Evolutionary conservation across 192 early-diverging fungal genomes (phyloP).

Genomic region (Jimgerdemannia lactiflua): DNA sequence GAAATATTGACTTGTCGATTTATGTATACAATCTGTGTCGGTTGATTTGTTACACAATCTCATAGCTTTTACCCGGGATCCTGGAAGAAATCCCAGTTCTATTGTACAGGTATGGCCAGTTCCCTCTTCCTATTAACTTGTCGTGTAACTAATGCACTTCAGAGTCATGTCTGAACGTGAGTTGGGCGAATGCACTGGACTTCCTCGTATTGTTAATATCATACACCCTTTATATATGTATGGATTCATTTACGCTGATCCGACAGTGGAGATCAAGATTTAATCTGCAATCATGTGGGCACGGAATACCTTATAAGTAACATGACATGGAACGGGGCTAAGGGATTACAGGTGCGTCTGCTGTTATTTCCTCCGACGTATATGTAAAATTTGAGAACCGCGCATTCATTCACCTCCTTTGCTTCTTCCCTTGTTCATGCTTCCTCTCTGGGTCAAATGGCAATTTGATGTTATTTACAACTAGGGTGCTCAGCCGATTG

Average conservation of each 20-base stretch:
- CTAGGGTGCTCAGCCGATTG: constrained; percentile 14
- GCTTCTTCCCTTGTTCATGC: neutral
- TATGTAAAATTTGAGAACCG: too few relatives aligned
- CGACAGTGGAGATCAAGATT: constrained; percentile 69
- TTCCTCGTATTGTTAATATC: too few relatives aligned
- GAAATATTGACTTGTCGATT: too few relatives aligned
- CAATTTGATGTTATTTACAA: neutral
- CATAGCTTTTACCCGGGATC: constrained; percentile 61
- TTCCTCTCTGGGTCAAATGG: neutral
- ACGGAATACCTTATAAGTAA: constrained; percentile 62
- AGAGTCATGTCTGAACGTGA: too few relatives aligned
- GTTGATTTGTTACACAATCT: too few relatives aligned
- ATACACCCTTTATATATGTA: too few relatives aligned
- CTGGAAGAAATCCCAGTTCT: constrained; percentile 52
- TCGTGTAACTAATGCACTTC: neutral
- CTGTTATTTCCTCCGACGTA: neutral
- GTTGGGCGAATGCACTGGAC: too few relatives aligned
- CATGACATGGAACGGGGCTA: constrained; percentile 60
- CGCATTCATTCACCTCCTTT: neutral
- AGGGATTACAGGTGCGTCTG: constrained; percentile 52
- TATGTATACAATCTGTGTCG: too few relatives aligned
- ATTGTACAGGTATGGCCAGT: constrained; percentile 55
- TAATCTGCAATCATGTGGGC: constrained; percentile 80
- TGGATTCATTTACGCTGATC: constrained; percentile 8
- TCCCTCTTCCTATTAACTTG: neutral